phyloP scores from a whole-genome alignment of 352 stramenopile species.

The Pythium dissimile region DNA sequence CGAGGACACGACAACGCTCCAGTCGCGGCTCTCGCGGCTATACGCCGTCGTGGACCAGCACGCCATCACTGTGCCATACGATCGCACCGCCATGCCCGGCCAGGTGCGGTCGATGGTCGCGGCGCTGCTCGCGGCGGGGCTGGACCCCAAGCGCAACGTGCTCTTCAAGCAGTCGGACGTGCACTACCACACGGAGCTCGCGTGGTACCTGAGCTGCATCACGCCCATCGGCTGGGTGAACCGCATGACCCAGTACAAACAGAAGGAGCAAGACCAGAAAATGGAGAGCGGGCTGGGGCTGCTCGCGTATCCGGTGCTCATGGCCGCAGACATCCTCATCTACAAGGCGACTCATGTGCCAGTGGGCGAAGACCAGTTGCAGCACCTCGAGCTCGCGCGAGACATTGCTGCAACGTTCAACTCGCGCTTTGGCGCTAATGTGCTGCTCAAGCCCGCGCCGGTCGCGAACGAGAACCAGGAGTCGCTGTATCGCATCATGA shows the following conservation, averaged over 20 bases:
- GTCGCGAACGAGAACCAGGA: slow-evolving; percentile 37
- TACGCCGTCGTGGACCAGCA: slow-evolving; percentile 96
- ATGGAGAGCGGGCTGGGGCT: slow-evolving; percentile 88
- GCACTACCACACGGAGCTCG: slow-evolving; percentile 91
- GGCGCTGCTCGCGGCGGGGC: slow-evolving; percentile 92
- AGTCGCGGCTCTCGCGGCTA: slow-evolving; percentile 26
- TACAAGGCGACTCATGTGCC: slow-evolving; percentile 97
- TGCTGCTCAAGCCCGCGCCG: slow-evolving; percentile 60
- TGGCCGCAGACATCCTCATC: slow-evolving; percentile 99
- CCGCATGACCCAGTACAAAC: slow-evolving; percentile 99
- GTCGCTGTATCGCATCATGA: slow-evolving; percentile 95
- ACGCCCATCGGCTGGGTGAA: slow-evolving; percentile 98
- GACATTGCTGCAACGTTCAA: slow-evolving; percentile 97
- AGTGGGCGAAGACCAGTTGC: slow-evolving; percentile 97
- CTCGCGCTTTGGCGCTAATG: slow-evolving; percentile 85
- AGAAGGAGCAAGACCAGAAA: slow-evolving; percentile 90
- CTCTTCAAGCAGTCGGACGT: slow-evolving; percentile 85
- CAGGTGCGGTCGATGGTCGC: slow-evolving; percentile 91
- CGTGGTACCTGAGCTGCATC: slow-evolving; percentile 97
- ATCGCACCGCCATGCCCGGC: slow-evolving; percentile 85
- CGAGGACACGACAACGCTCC: slow-evolving; percentile 12
- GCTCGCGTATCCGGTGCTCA: slow-evolving; percentile 98
- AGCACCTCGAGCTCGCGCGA: slow-evolving; percentile 98
- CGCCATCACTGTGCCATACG: slow-evolving; percentile 96
- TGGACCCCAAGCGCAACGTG: slow-evolving; percentile 73